Percentiles rank a stretch among this genome's conserved stretches.
Evolutionary conservation across 1,284 basidiomycete species (phyloP).

Genomic region (Chondrostereum purpureum): DNA sequence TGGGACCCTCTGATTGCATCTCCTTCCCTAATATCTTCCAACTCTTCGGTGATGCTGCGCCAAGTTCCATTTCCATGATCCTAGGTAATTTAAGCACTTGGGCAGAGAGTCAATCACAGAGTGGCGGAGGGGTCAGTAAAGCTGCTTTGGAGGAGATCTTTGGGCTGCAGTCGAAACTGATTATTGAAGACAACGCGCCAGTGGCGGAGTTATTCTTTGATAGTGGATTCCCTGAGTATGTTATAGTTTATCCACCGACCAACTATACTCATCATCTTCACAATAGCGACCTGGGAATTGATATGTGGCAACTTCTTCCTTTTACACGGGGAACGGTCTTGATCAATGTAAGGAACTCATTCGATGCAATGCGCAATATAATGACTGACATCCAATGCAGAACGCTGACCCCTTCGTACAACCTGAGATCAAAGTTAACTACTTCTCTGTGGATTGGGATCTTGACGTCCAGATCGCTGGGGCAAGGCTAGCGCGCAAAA

Average conservation of each 20-base stretch:
- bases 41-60: slow-evolving; percentile 32
- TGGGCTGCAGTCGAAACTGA: slow-evolving; percentile 34
- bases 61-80: slow-evolving; percentile 26
- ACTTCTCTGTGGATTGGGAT: slow-evolving; percentile 42
- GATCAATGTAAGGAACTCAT: slow-evolving; percentile 35
- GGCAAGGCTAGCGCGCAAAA: slow-evolving; percentile 37
- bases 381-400: slow-evolving; percentile 18
- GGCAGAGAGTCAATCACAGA: slow-evolving; percentile 38
- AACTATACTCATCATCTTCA: not conserved
- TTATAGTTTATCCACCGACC: not conserved
- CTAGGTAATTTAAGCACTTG: slow-evolving; percentile 26
- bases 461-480: slow-evolving; percentile 43
- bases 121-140: slow-evolving; percentile 28
- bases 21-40: slow-evolving; percentile 41
- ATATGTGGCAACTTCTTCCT: slow-evolving; percentile 48
- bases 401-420: slow-evolving; percentile 38
- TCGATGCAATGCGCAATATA: not conserved
- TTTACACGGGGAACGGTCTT: slow-evolving; percentile 46
- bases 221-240: slow-evolving; percentile 35
- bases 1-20: slow-evolving; percentile 37
- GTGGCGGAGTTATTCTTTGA: slow-evolving; percentile 39
- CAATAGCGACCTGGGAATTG: slow-evolving; percentile 35
- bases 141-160: slow-evolving; percentile 34
- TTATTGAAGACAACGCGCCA: slow-evolving; percentile 42
- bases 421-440: slow-evolving; percentile 41